Evolutionary conservation across 2,329 filamentous ascomycete genomes (phyloP).

Genomic region (Nemania sp.): DNA sequence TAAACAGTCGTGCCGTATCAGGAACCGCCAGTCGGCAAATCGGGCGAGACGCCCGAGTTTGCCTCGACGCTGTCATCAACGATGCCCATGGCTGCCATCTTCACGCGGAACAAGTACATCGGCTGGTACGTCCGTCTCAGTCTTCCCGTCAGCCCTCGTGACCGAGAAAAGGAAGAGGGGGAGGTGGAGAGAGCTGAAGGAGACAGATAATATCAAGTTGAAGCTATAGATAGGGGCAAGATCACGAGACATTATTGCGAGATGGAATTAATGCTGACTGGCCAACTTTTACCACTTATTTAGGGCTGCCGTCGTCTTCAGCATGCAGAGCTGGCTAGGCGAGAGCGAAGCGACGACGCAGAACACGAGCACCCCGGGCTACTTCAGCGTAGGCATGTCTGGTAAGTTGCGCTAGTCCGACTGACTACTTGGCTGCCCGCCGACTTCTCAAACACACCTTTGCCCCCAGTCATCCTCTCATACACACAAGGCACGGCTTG

Average conservation of each 20-base stretch:
- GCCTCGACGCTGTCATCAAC: constrained; percentile 73
- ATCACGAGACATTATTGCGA: no score
- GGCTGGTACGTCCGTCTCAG: constrained; percentile 49
- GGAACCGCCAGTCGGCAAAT: constrained; percentile 66
- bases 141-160: neutral
- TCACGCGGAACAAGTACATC: constrained; percentile 83
- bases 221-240: neutral
- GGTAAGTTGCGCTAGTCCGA: constrained; percentile 47
- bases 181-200: neutral
- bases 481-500: no score
- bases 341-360: constrained; percentile 71
- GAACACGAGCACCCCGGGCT: constrained; percentile 67
- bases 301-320: constrained; percentile 70
- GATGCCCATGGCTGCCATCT: constrained; percentile 94
- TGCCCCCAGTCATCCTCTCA: neutral
- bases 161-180: neutral
- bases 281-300: constrained; percentile 1
- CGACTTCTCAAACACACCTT: neutral
- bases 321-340: constrained; percentile 75
- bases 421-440: neutral
- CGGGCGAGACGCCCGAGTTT: constrained; percentile 67
- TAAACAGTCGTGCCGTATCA: constrained; percentile 84
- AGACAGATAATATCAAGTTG: neutral
- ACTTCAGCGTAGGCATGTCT: constrained; percentile 78
- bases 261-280: no score